Conservation (phyloP, 1,284 basidiomycete species). For the Ceratobasidium sp. region DNA sequence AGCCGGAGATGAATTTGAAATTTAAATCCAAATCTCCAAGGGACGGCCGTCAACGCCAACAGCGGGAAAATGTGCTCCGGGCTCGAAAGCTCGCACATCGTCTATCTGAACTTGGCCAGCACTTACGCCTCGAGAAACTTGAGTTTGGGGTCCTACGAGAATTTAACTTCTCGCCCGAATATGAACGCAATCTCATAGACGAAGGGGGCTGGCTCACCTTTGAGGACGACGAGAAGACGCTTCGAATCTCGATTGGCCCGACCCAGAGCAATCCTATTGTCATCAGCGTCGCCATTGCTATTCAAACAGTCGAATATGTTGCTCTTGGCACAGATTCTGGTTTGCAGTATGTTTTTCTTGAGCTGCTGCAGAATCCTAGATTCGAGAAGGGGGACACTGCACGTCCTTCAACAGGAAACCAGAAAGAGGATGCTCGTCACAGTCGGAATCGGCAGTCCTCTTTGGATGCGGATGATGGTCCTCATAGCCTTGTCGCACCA, state of each 20-base stretch:
- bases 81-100: neutral
- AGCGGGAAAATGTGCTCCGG: no score
- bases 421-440: neutral
- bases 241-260: conserved; percentile 14
- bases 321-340: conserved; percentile 11
- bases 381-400: conserved; percentile 13
- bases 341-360: conserved; percentile 19
- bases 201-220: conserved; percentile 19
- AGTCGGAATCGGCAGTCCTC: conserved; percentile 9
- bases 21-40: no score
- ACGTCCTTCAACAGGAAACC: neutral
- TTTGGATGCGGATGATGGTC: neutral
- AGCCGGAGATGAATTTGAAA: no score
- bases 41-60: no score
- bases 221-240: conserved; percentile 32
- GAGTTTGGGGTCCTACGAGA: conserved; percentile 30
- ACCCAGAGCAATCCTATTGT: conserved; percentile 1
- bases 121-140: conserved; percentile 1
- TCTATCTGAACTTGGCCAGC: conserved; percentile 16
- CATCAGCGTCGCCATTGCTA: conserved; percentile 27
- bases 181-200: neutral
- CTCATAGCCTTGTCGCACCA: conserved; percentile 31
- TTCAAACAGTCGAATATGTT: conserved; percentile 28
- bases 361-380: conserved; percentile 15
- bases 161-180: conserved; percentile 23